These are phyloP conservation scores for Malbranchea cinnamomea DNA, from an alignment of 2,329 filamentous ascomycete species.

Conservation along the genomic window DNA sequence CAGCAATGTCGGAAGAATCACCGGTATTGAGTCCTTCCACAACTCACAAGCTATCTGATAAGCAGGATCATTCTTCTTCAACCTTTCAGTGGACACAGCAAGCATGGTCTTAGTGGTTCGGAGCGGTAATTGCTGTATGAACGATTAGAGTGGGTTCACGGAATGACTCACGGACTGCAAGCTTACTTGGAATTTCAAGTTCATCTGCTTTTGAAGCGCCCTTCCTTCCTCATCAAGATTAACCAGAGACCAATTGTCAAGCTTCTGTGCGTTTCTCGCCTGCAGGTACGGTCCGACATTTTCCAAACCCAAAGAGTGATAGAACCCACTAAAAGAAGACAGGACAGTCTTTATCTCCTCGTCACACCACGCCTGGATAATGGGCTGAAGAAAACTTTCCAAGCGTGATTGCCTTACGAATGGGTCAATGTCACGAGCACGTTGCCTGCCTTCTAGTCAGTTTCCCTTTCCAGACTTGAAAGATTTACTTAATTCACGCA, in stretches of 20 bases:
- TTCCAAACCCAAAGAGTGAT: constrained; percentile 60
- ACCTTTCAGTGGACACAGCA: constrained; percentile 79
- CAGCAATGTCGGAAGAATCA: constrained; percentile 72
- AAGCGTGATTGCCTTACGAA: constrained; percentile 58
- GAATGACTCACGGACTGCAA: too few relatives aligned
- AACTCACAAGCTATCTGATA: constrained; percentile 63
- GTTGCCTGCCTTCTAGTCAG: constrained; percentile 43
- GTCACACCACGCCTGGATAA: constrained; percentile 66
- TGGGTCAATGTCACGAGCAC: constrained; percentile 59
- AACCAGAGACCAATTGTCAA: constrained; percentile 69
- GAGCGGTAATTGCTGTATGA: constrained; percentile 54
- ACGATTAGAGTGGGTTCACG: too few relatives aligned
- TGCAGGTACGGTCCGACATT: constrained; percentile 69
- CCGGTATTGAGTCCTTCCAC: constrained; percentile 73
- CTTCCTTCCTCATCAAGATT: constrained; percentile 66
- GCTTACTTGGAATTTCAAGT: constrained; percentile 55
- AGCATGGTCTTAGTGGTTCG: constrained; percentile 81
- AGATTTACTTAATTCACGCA: constrained; percentile 23
- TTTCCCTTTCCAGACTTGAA: neutral
- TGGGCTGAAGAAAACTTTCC: constrained; percentile 63
- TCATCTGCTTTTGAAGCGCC: constrained; percentile 61
- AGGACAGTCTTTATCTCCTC: constrained; percentile 52
- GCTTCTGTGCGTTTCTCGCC: constrained; percentile 54
- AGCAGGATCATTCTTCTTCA: constrained; percentile 56
- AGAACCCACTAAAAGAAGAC: constrained; percentile 66